Conservation (phyloP, 2,329 filamentous ascomycete species). For the Ceratocystis variospora region DNA sequence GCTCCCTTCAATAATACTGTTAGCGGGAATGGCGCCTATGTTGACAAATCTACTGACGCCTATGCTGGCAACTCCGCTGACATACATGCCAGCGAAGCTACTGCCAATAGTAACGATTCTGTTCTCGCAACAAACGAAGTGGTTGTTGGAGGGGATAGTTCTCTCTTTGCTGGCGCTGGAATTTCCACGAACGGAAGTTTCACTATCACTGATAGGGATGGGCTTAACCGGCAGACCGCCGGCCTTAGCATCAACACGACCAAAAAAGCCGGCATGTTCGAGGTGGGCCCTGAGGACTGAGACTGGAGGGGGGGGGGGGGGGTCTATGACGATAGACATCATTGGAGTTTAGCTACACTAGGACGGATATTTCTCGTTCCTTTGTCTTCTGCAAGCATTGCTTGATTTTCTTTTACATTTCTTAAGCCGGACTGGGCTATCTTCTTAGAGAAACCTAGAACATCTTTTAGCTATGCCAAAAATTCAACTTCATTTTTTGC, state of each 20-base stretch:
- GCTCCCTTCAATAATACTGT: background rate
- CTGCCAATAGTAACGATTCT: background rate
- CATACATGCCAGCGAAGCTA: background rate
- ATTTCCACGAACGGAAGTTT: background rate
- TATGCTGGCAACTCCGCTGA: background rate
- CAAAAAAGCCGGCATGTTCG: background rate
- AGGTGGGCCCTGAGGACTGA: constrained; percentile 2
- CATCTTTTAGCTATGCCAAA: background rate
- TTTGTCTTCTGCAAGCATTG: background rate
- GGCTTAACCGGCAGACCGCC: background rate
- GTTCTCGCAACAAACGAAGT: background rate
- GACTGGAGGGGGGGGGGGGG: background rate
- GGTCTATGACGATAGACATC: background rate
- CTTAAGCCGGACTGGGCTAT: background rate
- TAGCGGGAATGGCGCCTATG: background rate
- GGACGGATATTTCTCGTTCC: background rate
- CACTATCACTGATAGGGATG: too few relatives aligned
- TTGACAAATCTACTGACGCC: background rate
- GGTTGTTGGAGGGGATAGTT: background rate
- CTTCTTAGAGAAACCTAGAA: background rate
- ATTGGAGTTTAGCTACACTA: background rate
- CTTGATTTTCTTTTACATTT: background rate
- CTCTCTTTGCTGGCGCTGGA: background rate
- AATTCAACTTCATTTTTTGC: background rate
- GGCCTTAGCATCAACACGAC: background rate